Base-by-base conservation (phyloP, 345 rosid genomes). In the Mangifera indica region DNA sequence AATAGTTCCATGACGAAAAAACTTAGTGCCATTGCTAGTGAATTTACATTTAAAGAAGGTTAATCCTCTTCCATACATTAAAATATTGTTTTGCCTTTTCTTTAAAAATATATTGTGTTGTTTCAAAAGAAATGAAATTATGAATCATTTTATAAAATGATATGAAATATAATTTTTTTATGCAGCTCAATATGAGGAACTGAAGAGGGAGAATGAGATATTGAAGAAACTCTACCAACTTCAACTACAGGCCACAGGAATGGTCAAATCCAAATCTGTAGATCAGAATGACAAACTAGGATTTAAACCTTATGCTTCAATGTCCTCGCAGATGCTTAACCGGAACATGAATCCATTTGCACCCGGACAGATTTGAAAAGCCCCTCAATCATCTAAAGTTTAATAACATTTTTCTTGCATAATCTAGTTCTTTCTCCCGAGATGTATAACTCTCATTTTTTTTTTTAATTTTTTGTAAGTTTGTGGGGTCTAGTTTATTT, bases 171-270 rank as follows among this genome's bases (percentile, higher is more conserved):
- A 37, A 37, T 37, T 37, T n/a, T 48, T n/a, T 17, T 66, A 2
- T 48, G 60, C 73, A 77, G 84, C 67, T 75, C 66, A 75, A 68
- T 75, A 64, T 60, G 75, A 75, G 59, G 71, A 81, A 44, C 34
- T 81, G 51, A 81, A 72, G 74, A 59, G 56, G 24, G 81, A 75
- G 70, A 77, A 24, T 61, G 77, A 75, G 51, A 44, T 4, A 5
- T 15, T 78, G 54, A 68, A 60, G 58, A 72, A 70, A 18, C 8
- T 66, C 8, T 4, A 48, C 56, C 46, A 34, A 37, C 70, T 64
- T 15, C 53, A 49, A 24, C 32, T 25, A 46, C 17, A 26, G 17
- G 7, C 42, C 7, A 9, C 45, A 17, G 60, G 17, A 14, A 3
- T 37, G 13, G 63, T 51, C 26, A 24, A 18, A 26, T 25, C 25